Percentiles rank a stretch among this genome's conserved stretches.
These are phyloP conservation scores for Nemania sp. DNA, from an alignment of 2,329 filamentous ascomycete species.

Conservation along the genomic window DNA sequence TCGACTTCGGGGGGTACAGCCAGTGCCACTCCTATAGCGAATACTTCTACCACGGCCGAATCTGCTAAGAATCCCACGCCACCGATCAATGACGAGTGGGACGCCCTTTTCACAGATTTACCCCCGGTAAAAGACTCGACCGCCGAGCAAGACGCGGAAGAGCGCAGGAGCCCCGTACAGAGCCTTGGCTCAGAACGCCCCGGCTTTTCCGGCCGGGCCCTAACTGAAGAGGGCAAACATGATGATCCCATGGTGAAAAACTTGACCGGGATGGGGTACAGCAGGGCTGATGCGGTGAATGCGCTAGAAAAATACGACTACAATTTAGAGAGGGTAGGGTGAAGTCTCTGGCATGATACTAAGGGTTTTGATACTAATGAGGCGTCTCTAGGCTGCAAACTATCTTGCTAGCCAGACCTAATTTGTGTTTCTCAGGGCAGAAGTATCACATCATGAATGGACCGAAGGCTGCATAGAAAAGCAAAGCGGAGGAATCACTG, in stretches of 20 bases:
- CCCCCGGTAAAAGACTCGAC: constrained; percentile 56
- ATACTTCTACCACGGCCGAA: constrained; percentile 41
- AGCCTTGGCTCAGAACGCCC: constrained; percentile 35
- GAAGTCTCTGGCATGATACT: constrained; percentile 29
- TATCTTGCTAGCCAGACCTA: constrained; percentile 60
- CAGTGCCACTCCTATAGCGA: constrained; percentile 45
- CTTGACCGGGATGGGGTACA: constrained; percentile 87
- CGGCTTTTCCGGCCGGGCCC: constrained; percentile 61
- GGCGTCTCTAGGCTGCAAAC: constrained; percentile 54
- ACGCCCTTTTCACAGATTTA: constrained; percentile 85
- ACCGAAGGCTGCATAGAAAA: constrained; percentile 5
- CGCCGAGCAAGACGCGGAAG: constrained; percentile 36
- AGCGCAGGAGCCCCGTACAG: constrained; percentile 33
- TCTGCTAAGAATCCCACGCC: constrained; percentile 47
- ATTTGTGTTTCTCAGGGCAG: constrained; percentile 17
- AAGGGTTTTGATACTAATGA: constrained; percentile 30
- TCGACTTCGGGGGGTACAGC: constrained; percentile 40
- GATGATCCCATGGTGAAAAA: constrained; percentile 92
- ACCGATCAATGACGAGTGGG: constrained; percentile 79
- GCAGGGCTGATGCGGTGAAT: constrained; percentile 70
- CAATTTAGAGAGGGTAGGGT: constrained; percentile 85
- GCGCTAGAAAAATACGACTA: constrained; percentile 96
- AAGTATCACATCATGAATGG: constrained; percentile 12
- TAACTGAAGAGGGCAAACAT: constrained; percentile 75
- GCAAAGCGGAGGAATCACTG: constrained; percentile 1